Evolutionary conservation across 257 asterid species (phyloP), one percentile per base, ranked within the genome.

Genomic region (Petunia axillaris): DNA sequence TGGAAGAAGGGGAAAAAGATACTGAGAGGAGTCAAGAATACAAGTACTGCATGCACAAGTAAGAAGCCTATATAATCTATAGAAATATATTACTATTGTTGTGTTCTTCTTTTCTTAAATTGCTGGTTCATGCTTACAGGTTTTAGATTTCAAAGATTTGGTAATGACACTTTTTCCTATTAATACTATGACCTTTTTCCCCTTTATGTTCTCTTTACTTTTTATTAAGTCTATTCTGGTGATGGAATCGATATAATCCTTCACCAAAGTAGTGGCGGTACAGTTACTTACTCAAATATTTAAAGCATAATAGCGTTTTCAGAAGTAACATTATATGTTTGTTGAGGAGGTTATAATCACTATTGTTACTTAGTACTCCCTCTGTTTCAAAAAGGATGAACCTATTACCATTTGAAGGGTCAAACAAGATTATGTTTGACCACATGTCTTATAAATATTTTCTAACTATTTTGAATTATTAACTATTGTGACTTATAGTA

Each of bases 1-100:
- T 95, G 96, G 97, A 91, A 89, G 98, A 93, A 86, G 99, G 99
- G 79, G 99, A 95, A 87, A 93, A 88, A 75, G 98, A 95, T 80
- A 84, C 81, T 39, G 50, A 85, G 63, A 91, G 99, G 88, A 90
- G 91, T 80, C 91, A 93, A 50, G 99, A 93, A 84, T 93, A 89
- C 89, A 95, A 95, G 87, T 95, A 93, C 84, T 95, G 99, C 86
- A 90, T 93, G 97, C 92, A 95, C 92, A 92, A 87, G 99, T 95
- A 90, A 85, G 83, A 62, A 2, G 54, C 11, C 44, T 58, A 35
- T 16, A 43, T 58, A 1, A 1, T 25, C 25, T 25, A 25, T n/a
- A n/a, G 65, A 77, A 36, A 77, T 59, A 46, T 43, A 41, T 1
- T 64, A 35, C 38, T 15, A 38, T 62, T 37, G 8, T 50, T 9